Conservation (phyloP, 768 basidiomycete species). For the Macrolepiota dolichaula region DNA sequence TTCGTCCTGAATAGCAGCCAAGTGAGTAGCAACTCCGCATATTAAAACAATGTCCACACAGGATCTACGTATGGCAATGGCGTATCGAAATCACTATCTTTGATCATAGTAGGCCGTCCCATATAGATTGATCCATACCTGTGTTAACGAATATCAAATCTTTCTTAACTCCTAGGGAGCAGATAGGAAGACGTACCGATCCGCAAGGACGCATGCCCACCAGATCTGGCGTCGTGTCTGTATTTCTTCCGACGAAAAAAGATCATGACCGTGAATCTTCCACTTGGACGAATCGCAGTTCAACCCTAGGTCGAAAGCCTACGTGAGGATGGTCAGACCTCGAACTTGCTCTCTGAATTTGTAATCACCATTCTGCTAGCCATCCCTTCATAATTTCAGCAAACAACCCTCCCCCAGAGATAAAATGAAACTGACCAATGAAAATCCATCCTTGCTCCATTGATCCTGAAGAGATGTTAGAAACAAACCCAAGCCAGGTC, state of each 20-base stretch:
- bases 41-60: conserved; percentile 29
- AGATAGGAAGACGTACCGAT: conserved; percentile 46
- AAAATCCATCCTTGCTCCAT: conserved; percentile 90
- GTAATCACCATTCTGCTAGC: conserved; percentile 28
- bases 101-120: conserved; percentile 68
- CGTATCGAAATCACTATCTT: conserved; percentile 69
- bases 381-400: conserved; percentile 17
- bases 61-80: conserved; percentile 54
- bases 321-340: conserved; percentile 4
- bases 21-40: not conserved
- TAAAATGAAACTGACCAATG: conserved; percentile 44
- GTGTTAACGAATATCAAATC: not conserved
- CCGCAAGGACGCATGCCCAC: conserved; percentile 72
- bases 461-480: conserved; percentile 32
- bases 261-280: conserved; percentile 55
- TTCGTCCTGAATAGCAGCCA: conserved; percentile 42
- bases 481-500: conserved; percentile 1
- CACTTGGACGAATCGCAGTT: conserved; percentile 77
- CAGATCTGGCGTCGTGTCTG: conserved; percentile 75
- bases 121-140: conserved; percentile 73
- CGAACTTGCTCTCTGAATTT: conserved; percentile 14
- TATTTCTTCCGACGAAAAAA: conserved; percentile 65
- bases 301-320: conserved; percentile 81
- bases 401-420: conserved; percentile 3
- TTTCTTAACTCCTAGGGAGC: not conserved